A percentile compares a stretch with the other conserved stretches of the same genome.
Evolutionary conservation across 2,329 filamentous ascomycete genomes (phyloP).

Genomic region (Tolypocladium endophyticum): DNA sequence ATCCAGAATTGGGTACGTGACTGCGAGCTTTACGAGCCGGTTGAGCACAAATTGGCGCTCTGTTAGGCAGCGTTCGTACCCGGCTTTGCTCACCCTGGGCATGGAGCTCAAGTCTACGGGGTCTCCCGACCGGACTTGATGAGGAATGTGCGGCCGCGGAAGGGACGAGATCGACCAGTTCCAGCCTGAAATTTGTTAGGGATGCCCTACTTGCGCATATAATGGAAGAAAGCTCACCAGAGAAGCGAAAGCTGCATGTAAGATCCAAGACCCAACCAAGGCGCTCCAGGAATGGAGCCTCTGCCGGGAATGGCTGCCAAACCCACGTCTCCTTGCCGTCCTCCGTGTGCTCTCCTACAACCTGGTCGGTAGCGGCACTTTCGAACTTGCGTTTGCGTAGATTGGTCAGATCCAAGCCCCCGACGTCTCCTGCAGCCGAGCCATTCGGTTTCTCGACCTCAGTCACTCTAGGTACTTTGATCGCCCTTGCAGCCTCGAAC

Average conservation of each 20-base stretch:
- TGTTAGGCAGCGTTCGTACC: constrained; percentile 33
- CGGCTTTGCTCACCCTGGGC: constrained; percentile 30
- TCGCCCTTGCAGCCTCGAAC: constrained; percentile 41
- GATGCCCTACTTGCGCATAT: neutral
- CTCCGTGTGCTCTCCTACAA: neutral
- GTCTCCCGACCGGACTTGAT: constrained; percentile 19
- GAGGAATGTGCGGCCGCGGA: constrained; percentile 33
- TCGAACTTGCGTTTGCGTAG: constrained; percentile 10
- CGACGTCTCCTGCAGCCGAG: neutral
- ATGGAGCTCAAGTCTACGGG: constrained; percentile 29
- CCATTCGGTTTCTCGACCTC: neutral
- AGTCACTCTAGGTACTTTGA: constrained; percentile 14
- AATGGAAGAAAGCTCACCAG: constrained; percentile 27
- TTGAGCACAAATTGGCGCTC: constrained; percentile 32
- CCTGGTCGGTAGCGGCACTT: neutral
- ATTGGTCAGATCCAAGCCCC: constrained; percentile 1
- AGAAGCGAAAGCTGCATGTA: constrained; percentile 41
- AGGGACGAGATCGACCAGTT: constrained; percentile 42
- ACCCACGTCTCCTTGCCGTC: constrained; percentile 35
- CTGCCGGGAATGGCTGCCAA: constrained; percentile 49
- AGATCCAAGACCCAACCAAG: constrained; percentile 47
- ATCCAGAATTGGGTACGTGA: constrained; percentile 60
- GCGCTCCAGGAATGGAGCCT: constrained; percentile 35
- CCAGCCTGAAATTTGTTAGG: constrained; percentile 34
- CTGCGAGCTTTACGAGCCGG: constrained; percentile 34